Conservation (phyloP, 805 yeast genomes). For the Monosporozyma servazzii region DNA sequence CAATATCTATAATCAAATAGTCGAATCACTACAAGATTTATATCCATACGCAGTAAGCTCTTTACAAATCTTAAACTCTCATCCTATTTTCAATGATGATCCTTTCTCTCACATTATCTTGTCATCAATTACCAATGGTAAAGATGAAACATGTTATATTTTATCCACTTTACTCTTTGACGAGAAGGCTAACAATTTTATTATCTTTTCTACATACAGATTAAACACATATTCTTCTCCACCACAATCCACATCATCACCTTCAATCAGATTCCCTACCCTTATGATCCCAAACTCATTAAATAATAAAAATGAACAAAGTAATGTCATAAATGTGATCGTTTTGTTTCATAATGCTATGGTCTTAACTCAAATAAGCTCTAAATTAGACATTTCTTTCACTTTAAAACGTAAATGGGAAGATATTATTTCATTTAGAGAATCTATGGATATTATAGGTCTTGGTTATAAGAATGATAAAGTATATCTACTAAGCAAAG, state of each 20-base stretch:
- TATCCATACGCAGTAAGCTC: slow-evolving; percentile 45
- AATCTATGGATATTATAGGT: slow-evolving; percentile 47
- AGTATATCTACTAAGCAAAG: slow-evolving; percentile 39
- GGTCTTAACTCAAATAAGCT: slow-evolving; percentile 53
- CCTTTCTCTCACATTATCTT: slow-evolving; percentile 40
- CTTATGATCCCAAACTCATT: slow-evolving; percentile 11
- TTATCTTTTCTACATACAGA: slow-evolving; percentile 56
- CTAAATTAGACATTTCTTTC: slow-evolving; percentile 27
- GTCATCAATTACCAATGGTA: slow-evolving; percentile 34
- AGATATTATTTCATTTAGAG: slow-evolving; percentile 56
- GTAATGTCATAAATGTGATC: slow-evolving; percentile 38
- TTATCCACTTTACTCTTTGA: slow-evolving; percentile 43
- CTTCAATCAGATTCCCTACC: slow-evolving; percentile 3
- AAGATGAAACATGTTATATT: slow-evolving; percentile 32
- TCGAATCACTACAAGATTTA: slow-evolving; percentile 35
- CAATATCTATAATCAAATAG: slow-evolving; percentile 30
- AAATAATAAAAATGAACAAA: slow-evolving; percentile 9
- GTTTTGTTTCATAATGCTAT: slow-evolving; percentile 52
- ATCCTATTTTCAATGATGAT: slow-evolving; percentile 36
- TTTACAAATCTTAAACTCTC: slow-evolving; percentile 54
- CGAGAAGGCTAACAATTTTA: slow-evolving; percentile 41
- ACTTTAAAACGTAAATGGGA: slow-evolving; percentile 58
- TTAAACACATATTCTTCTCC: slow-evolving; percentile 40
- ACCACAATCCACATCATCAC: neutral
- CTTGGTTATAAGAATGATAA: slow-evolving; percentile 46